Percentiles rank a stretch among this genome's conserved stretches.
These are phyloP conservation scores for Tylopilus vinaceipallidus DNA, from an alignment of 768 basidiomycete genomes.

Conservation along the genomic window DNA sequence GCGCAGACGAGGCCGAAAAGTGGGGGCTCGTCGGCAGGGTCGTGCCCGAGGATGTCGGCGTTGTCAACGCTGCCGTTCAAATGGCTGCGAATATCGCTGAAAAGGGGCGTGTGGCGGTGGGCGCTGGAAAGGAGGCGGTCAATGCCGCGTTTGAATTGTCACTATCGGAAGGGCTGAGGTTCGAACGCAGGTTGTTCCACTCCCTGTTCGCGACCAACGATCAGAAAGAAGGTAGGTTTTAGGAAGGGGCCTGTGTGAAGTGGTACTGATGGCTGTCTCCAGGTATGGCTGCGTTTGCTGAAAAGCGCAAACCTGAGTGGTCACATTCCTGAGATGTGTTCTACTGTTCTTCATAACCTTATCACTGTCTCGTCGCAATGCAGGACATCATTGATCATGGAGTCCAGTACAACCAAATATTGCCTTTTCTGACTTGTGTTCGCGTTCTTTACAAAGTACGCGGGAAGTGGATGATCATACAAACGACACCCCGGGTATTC, in stretches of 20 bases:
- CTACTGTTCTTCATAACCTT: too few species aligned
- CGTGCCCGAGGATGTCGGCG: slow-evolving; percentile 73
- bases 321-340: slow-evolving; percentile 43
- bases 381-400: too few species aligned
- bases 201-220: slow-evolving; percentile 89
- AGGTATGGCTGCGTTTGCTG: slow-evolving; percentile 95
- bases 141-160: slow-evolving; percentile 88
- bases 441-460: neutral
- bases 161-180: slow-evolving; percentile 77
- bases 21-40: slow-evolving; percentile 90
- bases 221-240: slow-evolving; percentile 84
- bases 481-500: too few species aligned
- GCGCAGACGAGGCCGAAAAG: slow-evolving; percentile 75
- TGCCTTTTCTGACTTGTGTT: neutral
- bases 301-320: slow-evolving; percentile 89
- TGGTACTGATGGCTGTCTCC: slow-evolving; percentile 4
- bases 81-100: slow-evolving; percentile 76
- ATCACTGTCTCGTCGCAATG: too few species aligned
- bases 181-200: slow-evolving; percentile 91
- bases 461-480: too few species aligned
- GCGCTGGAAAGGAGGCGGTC: slow-evolving; percentile 91
- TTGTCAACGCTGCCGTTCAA: slow-evolving; percentile 83
- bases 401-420: neutral
- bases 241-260: neutral
- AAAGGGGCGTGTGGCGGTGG: slow-evolving; percentile 80